These are phyloP conservation scores for Castanopsis chinensis DNA, from an alignment of 306 rosid species.

Conservation along the genomic window DNA sequence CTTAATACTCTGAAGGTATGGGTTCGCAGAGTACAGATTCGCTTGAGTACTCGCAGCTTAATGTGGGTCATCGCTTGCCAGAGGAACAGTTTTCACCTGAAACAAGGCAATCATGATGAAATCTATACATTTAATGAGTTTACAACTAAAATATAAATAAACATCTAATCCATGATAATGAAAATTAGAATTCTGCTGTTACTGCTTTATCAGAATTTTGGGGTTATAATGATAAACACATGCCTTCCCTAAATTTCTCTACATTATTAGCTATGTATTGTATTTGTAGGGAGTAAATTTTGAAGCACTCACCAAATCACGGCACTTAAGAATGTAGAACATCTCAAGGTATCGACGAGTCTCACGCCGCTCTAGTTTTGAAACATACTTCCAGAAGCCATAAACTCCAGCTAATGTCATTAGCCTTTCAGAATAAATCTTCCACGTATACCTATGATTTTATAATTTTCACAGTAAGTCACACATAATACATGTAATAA, in stretches of 20 bases:
- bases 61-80: constrained; percentile 48
- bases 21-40: constrained; percentile 5
- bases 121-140: background rate
- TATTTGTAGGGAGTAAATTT: background rate
- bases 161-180: background rate
- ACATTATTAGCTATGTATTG: background rate
- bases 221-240: background rate
- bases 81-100: constrained; percentile 81
- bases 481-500: background rate
- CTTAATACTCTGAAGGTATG: constrained; percentile 12
- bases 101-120: background rate
- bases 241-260: background rate
- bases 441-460: constrained; percentile 79
- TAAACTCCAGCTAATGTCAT: constrained; percentile 94
- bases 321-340: constrained; percentile 94
- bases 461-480: constrained; percentile 9
- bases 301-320: constrained; percentile 69
- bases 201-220: background rate
- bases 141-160: background rate
- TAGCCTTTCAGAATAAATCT: constrained; percentile 85
- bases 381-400: constrained; percentile 91
- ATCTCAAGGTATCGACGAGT: constrained; percentile 88
- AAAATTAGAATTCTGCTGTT: background rate
- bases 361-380: constrained; percentile 87
- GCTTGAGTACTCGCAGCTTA: background rate